A percentile compares a stretch with the other conserved stretches of the same genome.
Evolutionary conservation across 768 basidiomycete genomes (phyloP).

Genomic region (Tylopilus vinaceipallidus): DNA sequence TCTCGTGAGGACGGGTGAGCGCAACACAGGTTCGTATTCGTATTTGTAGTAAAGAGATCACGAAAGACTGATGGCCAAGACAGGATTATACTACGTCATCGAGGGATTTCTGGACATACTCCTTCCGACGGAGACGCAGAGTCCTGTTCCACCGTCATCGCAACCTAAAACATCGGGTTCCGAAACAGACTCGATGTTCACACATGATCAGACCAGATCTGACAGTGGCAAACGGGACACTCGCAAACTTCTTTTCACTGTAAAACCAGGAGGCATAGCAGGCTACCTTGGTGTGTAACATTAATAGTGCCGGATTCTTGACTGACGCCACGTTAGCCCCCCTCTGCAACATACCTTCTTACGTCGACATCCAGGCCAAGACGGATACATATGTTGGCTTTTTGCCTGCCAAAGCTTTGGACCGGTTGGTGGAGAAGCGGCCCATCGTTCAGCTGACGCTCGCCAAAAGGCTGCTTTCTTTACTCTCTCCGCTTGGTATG

Average conservation of each 20-base stretch:
- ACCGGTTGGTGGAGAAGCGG: constrained; percentile 86
- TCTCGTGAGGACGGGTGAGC: constrained; percentile 86
- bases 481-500: constrained; percentile 88
- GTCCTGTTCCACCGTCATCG: constrained; percentile 3
- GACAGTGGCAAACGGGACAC: constrained; percentile 33
- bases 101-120: constrained; percentile 95
- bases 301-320: not conserved
- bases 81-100: constrained; percentile 90
- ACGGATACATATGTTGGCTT: constrained; percentile 99
- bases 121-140: constrained; percentile 45
- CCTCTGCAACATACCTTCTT: constrained; percentile 87
- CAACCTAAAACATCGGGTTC: constrained; percentile 21
- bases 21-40: constrained; percentile 72
- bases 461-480: constrained; percentile 92
- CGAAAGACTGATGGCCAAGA: not conserved
- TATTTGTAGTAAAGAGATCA: not conserved
- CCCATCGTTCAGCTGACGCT: constrained; percentile 95
- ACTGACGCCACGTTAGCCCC: constrained; percentile 53
- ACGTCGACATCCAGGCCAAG: constrained; percentile 95
- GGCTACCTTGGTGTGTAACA: constrained; percentile 79
- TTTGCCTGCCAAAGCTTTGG: constrained; percentile 82
- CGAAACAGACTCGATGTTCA: constrained; percentile 39
- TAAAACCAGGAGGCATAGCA: constrained; percentile 96
- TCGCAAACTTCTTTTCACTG: constrained; percentile 83
- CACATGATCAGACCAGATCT: constrained; percentile 30